These are phyloP conservation scores for Didymellaceae sp. DNA, from an alignment of 2,329 filamentous ascomycete genomes.

Conservation along the genomic window DNA sequence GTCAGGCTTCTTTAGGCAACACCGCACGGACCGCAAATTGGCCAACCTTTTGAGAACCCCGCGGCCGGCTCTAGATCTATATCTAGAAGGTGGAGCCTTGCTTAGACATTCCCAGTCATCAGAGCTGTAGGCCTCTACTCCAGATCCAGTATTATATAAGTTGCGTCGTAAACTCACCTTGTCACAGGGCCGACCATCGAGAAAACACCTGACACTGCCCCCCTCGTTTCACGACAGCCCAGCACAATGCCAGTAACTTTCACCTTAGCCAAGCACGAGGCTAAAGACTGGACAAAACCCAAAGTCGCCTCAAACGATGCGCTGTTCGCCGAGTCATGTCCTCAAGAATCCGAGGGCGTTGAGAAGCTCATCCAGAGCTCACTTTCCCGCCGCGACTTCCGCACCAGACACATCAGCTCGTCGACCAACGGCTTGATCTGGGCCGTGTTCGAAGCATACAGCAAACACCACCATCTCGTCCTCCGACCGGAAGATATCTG, in stretches of 20 bases:
- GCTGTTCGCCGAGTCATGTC: not conserved
- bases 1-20: too few species aligned
- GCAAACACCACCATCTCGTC: conserved; percentile 22
- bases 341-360: not conserved
- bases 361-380: not conserved
- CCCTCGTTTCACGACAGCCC: too few species aligned
- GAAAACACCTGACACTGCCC: too few species aligned
- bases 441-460: conserved; percentile 11
- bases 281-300: not conserved
- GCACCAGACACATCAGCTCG: not conserved
- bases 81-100: too few species aligned
- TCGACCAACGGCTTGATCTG: conserved; percentile 20
- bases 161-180: too few species aligned
- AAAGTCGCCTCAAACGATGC: not conserved
- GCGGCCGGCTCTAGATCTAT: too few species aligned
- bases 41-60: too few species aligned
- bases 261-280: not conserved
- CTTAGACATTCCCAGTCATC: too few species aligned
- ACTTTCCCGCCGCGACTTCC: not conserved
- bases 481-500: conserved; percentile 34
- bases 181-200: too few species aligned
- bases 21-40: too few species aligned
- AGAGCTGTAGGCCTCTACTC: too few species aligned
- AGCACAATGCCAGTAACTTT: not conserved
- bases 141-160: too few species aligned